These are phyloP conservation scores for Begonia masoniana DNA, from an alignment of 306 rosid genomes.

Conservation along the genomic window DNA sequence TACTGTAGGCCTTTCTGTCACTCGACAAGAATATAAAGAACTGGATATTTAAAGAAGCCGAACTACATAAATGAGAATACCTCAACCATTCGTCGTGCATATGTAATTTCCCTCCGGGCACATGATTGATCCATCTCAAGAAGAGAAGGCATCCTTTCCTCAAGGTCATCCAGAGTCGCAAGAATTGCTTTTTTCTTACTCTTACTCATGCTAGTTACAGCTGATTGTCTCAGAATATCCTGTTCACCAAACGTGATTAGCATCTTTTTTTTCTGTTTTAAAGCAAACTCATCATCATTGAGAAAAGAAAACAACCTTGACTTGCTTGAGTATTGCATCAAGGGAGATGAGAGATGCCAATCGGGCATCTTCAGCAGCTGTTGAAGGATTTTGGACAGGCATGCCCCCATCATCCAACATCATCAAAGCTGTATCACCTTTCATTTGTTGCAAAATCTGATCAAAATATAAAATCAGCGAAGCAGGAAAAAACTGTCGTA, in stretches of 20 bases:
- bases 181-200: constrained; percentile 62
- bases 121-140: constrained; percentile 92
- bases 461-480: background rate
- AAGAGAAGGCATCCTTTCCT: constrained; percentile 86
- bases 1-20: no score
- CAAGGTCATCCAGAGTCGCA: constrained; percentile 63
- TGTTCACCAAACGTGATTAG: constrained; percentile 21
- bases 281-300: constrained; percentile 3
- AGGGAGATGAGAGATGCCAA: constrained; percentile 93
- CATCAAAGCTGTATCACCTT: constrained; percentile 65
- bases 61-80: constrained; percentile 18
- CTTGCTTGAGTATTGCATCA: constrained; percentile 81
- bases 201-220: constrained; percentile 52
- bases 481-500: no score
- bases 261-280: constrained; percentile 10
- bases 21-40: no score
- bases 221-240: constrained; percentile 54
- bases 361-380: constrained; percentile 91
- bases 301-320: constrained; percentile 44
- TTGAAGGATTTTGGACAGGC: constrained; percentile 77
- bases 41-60: no score
- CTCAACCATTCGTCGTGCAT: constrained; percentile 60
- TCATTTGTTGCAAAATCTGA: constrained; percentile 94
- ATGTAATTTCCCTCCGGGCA: constrained; percentile 66
- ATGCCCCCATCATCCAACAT: constrained; percentile 70